Evolutionary conservation across 768 basidiomycete genomes (phyloP), one percentile per base, ranked within the genome.

Genomic region (Plicaturopsis crispa): DNA sequence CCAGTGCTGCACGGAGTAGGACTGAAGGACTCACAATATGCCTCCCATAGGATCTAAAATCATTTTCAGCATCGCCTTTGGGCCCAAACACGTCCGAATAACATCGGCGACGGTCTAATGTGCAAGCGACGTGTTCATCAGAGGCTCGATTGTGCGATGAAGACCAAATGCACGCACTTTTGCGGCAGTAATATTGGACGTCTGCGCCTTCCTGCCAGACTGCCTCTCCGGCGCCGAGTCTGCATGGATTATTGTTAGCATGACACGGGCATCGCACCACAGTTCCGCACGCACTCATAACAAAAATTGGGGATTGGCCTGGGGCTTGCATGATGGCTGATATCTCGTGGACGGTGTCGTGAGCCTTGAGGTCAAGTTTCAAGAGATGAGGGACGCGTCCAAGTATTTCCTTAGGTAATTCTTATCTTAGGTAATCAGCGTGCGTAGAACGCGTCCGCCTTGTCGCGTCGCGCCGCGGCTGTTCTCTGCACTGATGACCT

Each of bases 61-160:
- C 96, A 99, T 98, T 72, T 98, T 99, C 37, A 98, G 68, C 96
- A 98, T 98, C 30, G 96, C 82, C 55, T 96, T 94, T 1, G 94
- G 94, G 1, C 93, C 96, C 24, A 98, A 61, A 74, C 96, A 98
- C 45, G 94, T 98, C 44, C 94, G 64, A 51, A 98, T 97, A 4
- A 99, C 93, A 71, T 98, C 96, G 45, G 94, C 91, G 1, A 98
- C 92, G 6, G 91, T 96, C 92, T 93, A 42, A 16, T 40, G 11
- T 20, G 17, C 11, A 46, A 40, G 1, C 31, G 40, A 36, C 39
- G 22, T 42, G 37, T 38, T 20, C 19, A 19, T 7, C 2, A 47
- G 35, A 6, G 18, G 7, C 23, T 1, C 26, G 14, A 22, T 36
- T 1, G 21, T 16, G 6, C 43, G n/a, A 7, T 33, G 20, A 34